phyloP scores from a whole-genome alignment of 768 basidiomycete genomes.

The Boletales sp. region DNA sequence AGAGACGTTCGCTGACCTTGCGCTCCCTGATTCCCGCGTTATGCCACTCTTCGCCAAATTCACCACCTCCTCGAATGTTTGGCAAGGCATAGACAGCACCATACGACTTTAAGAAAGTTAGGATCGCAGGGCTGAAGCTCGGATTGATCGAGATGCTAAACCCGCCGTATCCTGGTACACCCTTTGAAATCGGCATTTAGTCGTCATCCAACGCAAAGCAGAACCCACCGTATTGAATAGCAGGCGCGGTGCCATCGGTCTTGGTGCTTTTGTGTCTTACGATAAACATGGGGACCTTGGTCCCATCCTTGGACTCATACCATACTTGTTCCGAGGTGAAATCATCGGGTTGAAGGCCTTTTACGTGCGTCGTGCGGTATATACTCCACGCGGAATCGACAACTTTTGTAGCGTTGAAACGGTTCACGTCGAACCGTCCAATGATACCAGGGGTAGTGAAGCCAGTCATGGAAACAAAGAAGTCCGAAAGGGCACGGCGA shows the following conservation, averaged over 20 bases:
- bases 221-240: constrained; percentile 66
- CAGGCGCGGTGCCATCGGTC: constrained; percentile 72
- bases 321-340: constrained; percentile 76
- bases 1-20: constrained; percentile 44
- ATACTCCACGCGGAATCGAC: constrained; percentile 56
- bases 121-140: constrained; percentile 64
- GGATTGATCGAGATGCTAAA: constrained; percentile 71
- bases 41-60: constrained; percentile 89
- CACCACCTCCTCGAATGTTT: constrained; percentile 65
- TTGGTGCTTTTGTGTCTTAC: constrained; percentile 69
- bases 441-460: constrained; percentile 73
- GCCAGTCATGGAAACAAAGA: constrained; percentile 62
- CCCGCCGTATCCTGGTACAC: constrained; percentile 67
- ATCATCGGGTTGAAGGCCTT: constrained; percentile 61
- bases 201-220: background rate
- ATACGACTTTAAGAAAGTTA: constrained; percentile 73
- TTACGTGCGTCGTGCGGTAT: constrained; percentile 54
- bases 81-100: constrained; percentile 60
- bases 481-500: constrained; percentile 50
- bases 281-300: constrained; percentile 81
- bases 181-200: background rate
- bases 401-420: constrained; percentile 18
- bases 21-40: constrained; percentile 63
- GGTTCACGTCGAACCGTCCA: constrained; percentile 56
- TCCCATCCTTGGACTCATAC: constrained; percentile 78